Conservation (phyloP, 495 filamentous ascomycete genomes). For the Parathielavia hyrcaniae region DNA sequence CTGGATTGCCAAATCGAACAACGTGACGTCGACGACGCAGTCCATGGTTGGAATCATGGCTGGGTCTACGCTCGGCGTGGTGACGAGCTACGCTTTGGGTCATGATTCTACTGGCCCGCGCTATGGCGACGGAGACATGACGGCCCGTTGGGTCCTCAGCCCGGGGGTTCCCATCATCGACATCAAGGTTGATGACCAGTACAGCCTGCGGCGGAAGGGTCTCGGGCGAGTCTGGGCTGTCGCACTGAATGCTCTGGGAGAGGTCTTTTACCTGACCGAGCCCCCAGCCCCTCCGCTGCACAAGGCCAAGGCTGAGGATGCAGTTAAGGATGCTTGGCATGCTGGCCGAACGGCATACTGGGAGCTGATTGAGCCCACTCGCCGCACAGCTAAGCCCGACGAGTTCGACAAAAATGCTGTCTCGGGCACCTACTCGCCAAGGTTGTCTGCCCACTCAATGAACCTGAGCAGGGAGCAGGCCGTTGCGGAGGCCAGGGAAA, state of each 20-base stretch:
- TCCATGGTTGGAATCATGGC: constrained; percentile 75
- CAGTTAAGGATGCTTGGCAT: constrained; percentile 61
- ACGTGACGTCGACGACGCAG: constrained; percentile 63
- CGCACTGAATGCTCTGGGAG: constrained; percentile 83
- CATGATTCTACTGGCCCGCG: constrained; percentile 59
- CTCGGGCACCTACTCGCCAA: constrained; percentile 45
- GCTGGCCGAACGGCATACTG: constrained; percentile 71
- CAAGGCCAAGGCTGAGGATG: constrained; percentile 48
- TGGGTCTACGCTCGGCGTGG: constrained; percentile 79
- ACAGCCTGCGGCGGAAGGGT: constrained; percentile 59
- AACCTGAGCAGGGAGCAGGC: constrained; percentile 63
- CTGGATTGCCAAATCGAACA: constrained; percentile 84
- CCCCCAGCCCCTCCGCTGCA: constrained; percentile 46
- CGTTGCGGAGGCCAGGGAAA: constrained; percentile 68
- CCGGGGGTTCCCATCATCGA: constrained; percentile 89
- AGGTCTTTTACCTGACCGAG: constrained; percentile 76
- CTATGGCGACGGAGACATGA: constrained; percentile 66
- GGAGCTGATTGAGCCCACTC: constrained; percentile 70
- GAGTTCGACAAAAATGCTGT: constrained; percentile 55
- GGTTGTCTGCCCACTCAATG: constrained; percentile 52
- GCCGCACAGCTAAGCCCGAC: constrained; percentile 57
- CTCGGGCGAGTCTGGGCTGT: constrained; percentile 76
- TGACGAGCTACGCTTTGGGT: constrained; percentile 75
- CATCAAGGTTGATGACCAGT: constrained; percentile 78
- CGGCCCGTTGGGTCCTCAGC: constrained; percentile 79